Conservation (phyloP, 2,329 filamentous ascomycete genomes). For the Rhinocladiella mackenziei region DNA sequence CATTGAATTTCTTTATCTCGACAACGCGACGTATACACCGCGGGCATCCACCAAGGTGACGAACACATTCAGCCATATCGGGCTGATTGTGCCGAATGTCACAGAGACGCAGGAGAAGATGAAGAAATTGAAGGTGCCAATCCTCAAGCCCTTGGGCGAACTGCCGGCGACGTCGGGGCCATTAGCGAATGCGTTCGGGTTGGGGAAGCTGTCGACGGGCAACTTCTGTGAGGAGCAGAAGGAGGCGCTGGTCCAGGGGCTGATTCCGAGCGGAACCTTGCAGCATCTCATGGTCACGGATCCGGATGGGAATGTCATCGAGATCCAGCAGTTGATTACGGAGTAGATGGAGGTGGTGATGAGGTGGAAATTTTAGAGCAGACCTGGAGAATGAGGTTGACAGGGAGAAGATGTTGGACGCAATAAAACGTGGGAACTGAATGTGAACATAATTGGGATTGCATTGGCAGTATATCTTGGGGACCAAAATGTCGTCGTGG, state of each 20-base stretch:
- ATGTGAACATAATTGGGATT: no score
- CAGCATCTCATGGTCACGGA: slow-evolving; percentile 26
- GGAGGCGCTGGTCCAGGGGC: neutral
- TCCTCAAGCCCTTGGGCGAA: slow-evolving; percentile 33
- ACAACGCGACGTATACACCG: no score
- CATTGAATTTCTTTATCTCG: no score
- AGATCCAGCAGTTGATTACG: slow-evolving; percentile 27
- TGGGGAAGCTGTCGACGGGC: neutral
- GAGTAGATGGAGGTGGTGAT: no score
- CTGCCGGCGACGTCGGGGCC: neutral
- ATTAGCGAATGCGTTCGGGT: slow-evolving; percentile 1
- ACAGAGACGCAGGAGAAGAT: slow-evolving; percentile 29
- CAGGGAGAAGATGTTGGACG: no score
- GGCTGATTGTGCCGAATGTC: slow-evolving; percentile 38
- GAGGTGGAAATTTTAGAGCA: no score
- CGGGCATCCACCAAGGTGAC: slow-evolving; percentile 11
- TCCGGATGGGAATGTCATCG: slow-evolving; percentile 29
- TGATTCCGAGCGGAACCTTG: slow-evolving; percentile 21
- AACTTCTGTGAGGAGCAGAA: neutral
- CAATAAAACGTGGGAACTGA: no score
- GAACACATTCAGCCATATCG: slow-evolving; percentile 37
- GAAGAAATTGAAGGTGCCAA: slow-evolving; percentile 26
- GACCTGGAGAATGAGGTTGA: no score
- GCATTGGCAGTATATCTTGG: no score
- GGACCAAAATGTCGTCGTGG: no score